A percentile compares a stretch with the other conserved stretches of the same genome.
These are phyloP conservation scores for Xylariaceae sp. DNA, from an alignment of 2,329 filamentous ascomycete genomes.

Conservation along the genomic window DNA sequence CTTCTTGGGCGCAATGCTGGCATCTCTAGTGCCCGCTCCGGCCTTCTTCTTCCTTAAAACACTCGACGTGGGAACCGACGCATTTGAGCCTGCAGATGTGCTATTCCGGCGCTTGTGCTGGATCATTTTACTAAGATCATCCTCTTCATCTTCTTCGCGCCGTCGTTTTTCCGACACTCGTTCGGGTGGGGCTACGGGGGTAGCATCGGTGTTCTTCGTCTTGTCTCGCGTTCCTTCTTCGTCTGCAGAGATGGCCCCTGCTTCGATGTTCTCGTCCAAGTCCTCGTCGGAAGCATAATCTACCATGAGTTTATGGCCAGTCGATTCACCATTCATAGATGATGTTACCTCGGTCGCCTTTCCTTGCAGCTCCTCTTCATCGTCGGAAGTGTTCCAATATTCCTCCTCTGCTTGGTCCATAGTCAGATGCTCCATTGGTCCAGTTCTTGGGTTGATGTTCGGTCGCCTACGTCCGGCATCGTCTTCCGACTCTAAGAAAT, in stretches of 20 bases:
- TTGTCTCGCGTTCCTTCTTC: conserved; percentile 31
- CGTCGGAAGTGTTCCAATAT: conserved; percentile 89
- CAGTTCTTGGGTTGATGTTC: conserved; percentile 48
- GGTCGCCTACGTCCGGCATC: conserved; percentile 45
- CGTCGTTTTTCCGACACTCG: conserved; percentile 84
- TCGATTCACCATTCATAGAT: conserved; percentile 60
- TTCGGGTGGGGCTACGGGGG: conserved; percentile 64
- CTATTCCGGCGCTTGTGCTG: conserved; percentile 61
- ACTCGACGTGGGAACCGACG: conserved; percentile 33
- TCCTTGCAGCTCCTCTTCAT: conserved; percentile 66
- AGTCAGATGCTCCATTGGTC: conserved; percentile 65
- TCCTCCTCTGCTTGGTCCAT: conserved; percentile 85
- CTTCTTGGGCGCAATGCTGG: conserved; percentile 46
- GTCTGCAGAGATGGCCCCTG: conserved; percentile 37
- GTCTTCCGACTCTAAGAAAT: conserved; percentile 70
- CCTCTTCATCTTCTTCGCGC: conserved; percentile 89
- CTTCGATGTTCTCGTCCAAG: conserved; percentile 61
- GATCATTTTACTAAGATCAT: conserved; percentile 82
- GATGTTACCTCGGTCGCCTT: conserved; percentile 33
- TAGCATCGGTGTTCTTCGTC: conserved; percentile 33
- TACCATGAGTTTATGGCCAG: conserved; percentile 71
- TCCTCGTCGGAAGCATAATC: conserved; percentile 93
- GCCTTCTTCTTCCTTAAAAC: conserved; percentile 46
- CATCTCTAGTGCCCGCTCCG: conserved; percentile 40
- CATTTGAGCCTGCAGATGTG: conserved; percentile 46